Evolutionary conservation across 345 rosid genomes (phyloP).

Genomic region (Syzygium jambos): DNA sequence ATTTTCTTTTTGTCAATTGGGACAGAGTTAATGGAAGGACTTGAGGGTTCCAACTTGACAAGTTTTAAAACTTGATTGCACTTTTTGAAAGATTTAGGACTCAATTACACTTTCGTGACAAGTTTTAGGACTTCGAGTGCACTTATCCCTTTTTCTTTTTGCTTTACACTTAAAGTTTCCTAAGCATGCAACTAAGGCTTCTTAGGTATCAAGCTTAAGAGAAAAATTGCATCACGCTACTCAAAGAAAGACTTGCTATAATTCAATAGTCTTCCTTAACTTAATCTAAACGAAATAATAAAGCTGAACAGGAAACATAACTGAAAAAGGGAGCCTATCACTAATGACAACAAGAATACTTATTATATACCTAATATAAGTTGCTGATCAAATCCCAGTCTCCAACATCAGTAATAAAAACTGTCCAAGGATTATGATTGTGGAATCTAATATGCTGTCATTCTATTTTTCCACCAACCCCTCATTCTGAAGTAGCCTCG

Average conservation of each 20-base stretch:
- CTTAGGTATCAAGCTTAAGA: neutral
- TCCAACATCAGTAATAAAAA: neutral
- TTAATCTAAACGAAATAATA: neutral
- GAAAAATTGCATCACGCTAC: neutral
- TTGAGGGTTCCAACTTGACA: too few relatives aligned
- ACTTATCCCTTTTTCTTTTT: neutral
- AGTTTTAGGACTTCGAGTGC: too few relatives aligned
- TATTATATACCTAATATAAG: neutral
- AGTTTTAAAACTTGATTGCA: too few relatives aligned
- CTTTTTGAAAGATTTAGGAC: too few relatives aligned
- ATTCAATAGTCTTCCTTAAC: neutral
- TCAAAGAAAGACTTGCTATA: neutral
- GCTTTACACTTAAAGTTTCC: neutral
- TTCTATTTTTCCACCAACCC: neutral
- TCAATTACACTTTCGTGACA: too few relatives aligned
- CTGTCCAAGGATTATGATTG: neutral
- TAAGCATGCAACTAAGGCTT: neutral
- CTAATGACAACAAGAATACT: neutral
- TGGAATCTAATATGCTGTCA: neutral
- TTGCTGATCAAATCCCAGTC: neutral
- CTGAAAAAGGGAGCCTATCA: neutral
- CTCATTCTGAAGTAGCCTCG: neutral
- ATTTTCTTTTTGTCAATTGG: too few relatives aligned
- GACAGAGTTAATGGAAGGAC: too few relatives aligned
- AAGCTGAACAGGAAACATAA: neutral